Evolutionary conservation across 768 basidiomycete species (phyloP).

Genomic region (Tricholoma terreum): DNA sequence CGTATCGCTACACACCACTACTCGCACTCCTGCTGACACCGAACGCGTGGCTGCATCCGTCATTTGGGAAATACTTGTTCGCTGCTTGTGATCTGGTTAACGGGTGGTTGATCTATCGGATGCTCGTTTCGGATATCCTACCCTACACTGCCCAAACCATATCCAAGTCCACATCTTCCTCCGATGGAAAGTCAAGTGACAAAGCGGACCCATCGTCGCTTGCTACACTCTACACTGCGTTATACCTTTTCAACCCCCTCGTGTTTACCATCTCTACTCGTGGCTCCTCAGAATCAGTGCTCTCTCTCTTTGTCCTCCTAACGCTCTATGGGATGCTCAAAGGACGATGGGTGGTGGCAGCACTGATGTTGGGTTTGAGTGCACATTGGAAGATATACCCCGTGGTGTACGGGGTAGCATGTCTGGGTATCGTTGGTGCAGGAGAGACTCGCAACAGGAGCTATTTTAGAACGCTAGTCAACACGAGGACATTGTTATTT

Average conservation of each 20-base stretch:
- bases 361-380: constrained; percentile 72
- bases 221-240: constrained; percentile 57
- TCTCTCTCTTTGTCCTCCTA: constrained; percentile 74
- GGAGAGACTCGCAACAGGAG: constrained; percentile 15
- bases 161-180: neutral
- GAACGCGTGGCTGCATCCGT: constrained; percentile 74
- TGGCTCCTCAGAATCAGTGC: constrained; percentile 90
- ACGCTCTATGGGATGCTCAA: constrained; percentile 61
- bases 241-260: constrained; percentile 91
- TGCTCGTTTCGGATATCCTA: constrained; percentile 53
- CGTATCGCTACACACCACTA: constrained; percentile 95
- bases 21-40: constrained; percentile 81
- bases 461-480: constrained; percentile 44
- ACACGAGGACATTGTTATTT: constrained; percentile 58
- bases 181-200: neutral
- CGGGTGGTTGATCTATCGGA: constrained; percentile 64
- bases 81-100: constrained; percentile 79
- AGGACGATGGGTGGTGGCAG: constrained; percentile 60
- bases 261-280: constrained; percentile 96
- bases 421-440: constrained; percentile 53
- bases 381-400: constrained; percentile 99
- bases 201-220: constrained; percentile 1
- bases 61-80: constrained; percentile 91
- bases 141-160: constrained; percentile 22
- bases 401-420: constrained; percentile 81